These are phyloP conservation scores for Salix purpurea DNA, from an alignment of 345 rosid species.

Conservation along the genomic window DNA sequence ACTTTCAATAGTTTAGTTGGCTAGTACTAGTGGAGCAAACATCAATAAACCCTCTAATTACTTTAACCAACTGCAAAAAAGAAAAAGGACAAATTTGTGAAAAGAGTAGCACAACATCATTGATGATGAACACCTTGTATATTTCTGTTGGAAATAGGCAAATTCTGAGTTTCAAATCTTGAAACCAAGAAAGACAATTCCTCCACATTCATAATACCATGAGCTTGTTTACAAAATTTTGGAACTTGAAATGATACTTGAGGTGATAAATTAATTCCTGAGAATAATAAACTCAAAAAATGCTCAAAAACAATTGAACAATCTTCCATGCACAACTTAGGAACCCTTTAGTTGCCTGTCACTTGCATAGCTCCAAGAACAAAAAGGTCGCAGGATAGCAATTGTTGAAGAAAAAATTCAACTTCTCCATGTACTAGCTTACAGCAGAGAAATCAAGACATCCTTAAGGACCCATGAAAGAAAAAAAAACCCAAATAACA, in stretches of 20 bases:
- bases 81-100: not conserved
- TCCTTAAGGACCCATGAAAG: not conserved
- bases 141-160: not conserved
- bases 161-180: not conserved
- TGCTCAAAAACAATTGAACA: conserved; percentile 3
- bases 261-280: not conserved
- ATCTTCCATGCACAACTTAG: not conserved
- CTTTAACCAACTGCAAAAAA: not conserved
- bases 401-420: conserved; percentile 1
- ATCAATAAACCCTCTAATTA: not conserved
- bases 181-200: not conserved
- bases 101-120: not conserved
- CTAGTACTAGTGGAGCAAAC: not conserved
- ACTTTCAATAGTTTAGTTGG: not conserved
- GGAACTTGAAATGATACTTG: not conserved
- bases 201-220: not conserved
- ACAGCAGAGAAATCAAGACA: conserved; percentile 1
- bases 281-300: not conserved
- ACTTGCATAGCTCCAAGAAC: not conserved
- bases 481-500: not conserved
- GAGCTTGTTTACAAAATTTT: not conserved
- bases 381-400: not conserved
- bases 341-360: not conserved
- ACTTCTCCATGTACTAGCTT: not conserved
- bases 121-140: not conserved